phyloP scores from a whole-genome alignment of 768 basidiomycete species.

The Tephrocybe rancida region DNA sequence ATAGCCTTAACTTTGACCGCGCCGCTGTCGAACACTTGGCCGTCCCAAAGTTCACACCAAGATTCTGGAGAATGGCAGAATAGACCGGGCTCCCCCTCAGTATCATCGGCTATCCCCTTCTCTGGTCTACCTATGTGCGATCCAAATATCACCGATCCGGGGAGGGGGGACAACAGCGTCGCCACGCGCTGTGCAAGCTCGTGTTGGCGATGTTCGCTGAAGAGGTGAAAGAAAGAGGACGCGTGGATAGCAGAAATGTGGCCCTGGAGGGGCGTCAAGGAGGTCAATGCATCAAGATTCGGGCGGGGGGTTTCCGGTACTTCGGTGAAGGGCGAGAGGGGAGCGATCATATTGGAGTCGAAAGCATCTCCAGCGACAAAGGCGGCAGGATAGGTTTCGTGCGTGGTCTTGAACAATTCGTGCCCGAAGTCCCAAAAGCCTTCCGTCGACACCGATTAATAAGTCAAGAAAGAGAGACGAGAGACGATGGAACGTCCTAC shows the following conservation, averaged over 20 bases:
- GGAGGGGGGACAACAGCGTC: constrained; percentile 39
- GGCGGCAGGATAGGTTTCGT: constrained; percentile 44
- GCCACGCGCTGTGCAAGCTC: constrained; percentile 43
- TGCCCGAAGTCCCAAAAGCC: constrained; percentile 61
- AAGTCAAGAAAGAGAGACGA: background rate
- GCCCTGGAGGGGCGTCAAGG: constrained; percentile 48
- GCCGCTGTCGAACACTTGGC: constrained; percentile 31
- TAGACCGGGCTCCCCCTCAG: constrained; percentile 14
- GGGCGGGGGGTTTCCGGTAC: constrained; percentile 23
- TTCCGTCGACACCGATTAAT: constrained; percentile 16
- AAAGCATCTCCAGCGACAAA: constrained; percentile 56
- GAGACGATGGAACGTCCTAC: constrained; percentile 11
- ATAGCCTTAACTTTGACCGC: constrained; percentile 29
- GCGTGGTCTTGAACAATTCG: constrained; percentile 47
- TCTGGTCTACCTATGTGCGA: constrained; percentile 33
- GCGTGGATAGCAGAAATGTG: constrained; percentile 52
- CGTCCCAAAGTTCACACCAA: constrained; percentile 39
- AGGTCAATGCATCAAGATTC: constrained; percentile 31
- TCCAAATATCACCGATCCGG: constrained; percentile 51
- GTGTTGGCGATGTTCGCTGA: constrained; percentile 39
- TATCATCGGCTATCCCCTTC: constrained; percentile 27
- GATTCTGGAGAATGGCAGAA: constrained; percentile 39
- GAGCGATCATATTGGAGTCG: constrained; percentile 38
- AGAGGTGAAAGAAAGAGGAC: constrained; percentile 56
- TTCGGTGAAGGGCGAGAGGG: constrained; percentile 19